Evolutionary conservation across 163 green algal species (phyloP).

Genomic region (Scenedesmus sp.): DNA sequence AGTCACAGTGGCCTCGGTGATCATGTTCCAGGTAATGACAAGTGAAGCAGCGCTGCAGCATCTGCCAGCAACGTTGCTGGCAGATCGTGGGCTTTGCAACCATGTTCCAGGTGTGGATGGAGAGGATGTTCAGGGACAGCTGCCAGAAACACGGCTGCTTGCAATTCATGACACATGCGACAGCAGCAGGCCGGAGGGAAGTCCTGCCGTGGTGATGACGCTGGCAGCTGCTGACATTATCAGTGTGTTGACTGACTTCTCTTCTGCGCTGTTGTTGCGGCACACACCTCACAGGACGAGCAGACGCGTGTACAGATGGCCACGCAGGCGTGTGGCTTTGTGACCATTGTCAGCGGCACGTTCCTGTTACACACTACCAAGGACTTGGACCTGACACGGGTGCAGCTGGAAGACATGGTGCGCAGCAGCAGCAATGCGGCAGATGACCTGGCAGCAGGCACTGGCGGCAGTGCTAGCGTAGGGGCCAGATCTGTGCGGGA

Average conservation of each 20-base stretch:
- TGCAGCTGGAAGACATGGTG: constrained; percentile 39
- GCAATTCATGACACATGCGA: too few species aligned
- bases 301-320: constrained; percentile 75
- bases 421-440: constrained; percentile 3
- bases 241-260: too few species aligned
- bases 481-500: neutral
- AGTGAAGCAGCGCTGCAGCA: too few species aligned
- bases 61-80: too few species aligned
- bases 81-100: too few species aligned
- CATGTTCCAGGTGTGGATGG: too few species aligned
- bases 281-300: constrained; percentile 59
- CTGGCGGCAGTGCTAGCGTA: neutral
- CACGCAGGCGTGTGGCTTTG: constrained; percentile 91
- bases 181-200: too few species aligned
- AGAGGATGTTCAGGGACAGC: too few species aligned
- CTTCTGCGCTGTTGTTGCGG: neutral
- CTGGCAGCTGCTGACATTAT: too few species aligned
- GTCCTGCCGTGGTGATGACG: too few species aligned
- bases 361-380: constrained; percentile 94
- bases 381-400: constrained; percentile 43
- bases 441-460: neutral
- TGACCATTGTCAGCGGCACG: constrained; percentile 95
- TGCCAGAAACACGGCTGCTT: too few species aligned
- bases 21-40: too few species aligned
- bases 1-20: neutral